phyloP scores from a whole-genome alignment of 176 grass and related monocot species.

The Musa schizocarpa region DNA sequence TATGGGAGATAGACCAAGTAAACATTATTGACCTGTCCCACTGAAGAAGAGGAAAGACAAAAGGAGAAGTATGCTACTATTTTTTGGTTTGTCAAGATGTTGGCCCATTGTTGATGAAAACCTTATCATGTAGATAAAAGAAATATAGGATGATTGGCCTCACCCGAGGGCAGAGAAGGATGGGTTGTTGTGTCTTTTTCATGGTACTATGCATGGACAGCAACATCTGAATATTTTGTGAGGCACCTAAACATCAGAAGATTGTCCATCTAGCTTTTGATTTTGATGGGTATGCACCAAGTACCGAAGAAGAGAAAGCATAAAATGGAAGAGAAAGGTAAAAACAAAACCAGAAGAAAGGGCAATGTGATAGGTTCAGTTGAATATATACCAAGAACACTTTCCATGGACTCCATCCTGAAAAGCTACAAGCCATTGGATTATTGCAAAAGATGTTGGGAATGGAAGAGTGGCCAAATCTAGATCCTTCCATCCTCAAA shows the following conservation, averaged over 20 bases:
- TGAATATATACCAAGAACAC: neutral
- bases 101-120: neutral
- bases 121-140: conserved; percentile 18
- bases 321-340: neutral
- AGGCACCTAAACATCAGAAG: conserved; percentile 1
- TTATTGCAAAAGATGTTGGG: neutral
- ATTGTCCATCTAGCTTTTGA: conserved; percentile 1
- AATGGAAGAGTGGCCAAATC: neutral
- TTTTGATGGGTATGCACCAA: neutral
- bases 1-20: neutral
- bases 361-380: neutral
- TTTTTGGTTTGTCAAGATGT: neutral
- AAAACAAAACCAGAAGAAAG: neutral
- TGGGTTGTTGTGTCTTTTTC: conserved; percentile 26
- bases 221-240: conserved; percentile 4
- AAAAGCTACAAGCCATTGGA: neutral
- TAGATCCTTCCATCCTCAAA: neutral
- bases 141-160: neutral
- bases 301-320: neutral
- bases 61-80: neutral
- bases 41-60: neutral
- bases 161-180: conserved; percentile 9
- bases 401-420: neutral
- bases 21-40: neutral
- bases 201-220: conserved; percentile 16